phyloP scores from a whole-genome alignment of 495 filamentous ascomycete genomes.

The Aspergillus avenaceus region DNA sequence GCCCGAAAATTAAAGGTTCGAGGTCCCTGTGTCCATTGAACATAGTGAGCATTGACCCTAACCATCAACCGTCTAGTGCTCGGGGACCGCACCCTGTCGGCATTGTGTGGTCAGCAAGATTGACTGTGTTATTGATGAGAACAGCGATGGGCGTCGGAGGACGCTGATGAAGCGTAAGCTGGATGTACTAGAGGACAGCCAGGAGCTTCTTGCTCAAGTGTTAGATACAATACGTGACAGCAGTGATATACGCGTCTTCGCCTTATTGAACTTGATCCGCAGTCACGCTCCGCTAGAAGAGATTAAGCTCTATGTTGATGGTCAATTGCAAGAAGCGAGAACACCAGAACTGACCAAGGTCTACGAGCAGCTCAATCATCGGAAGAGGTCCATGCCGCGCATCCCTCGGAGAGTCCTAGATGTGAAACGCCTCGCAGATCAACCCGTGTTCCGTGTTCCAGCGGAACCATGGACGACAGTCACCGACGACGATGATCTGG shows the following conservation, averaged over 20 bases:
- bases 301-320: background rate
- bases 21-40: too few relatives aligned
- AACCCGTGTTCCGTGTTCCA: background rate
- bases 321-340: background rate
- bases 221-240: background rate
- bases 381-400: background rate
- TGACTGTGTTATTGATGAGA: background rate
- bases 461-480: background rate
- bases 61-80: background rate
- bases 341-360: background rate
- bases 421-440: background rate
- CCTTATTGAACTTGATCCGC: background rate
- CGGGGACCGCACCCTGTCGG: background rate
- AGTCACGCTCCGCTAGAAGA: background rate
- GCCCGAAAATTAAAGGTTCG: too few relatives aligned
- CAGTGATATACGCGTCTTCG: background rate
- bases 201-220: background rate
- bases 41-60: too few relatives aligned
- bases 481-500: background rate
- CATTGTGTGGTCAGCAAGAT: background rate
- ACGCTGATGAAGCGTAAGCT: background rate
- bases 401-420: background rate
- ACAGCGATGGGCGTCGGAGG: background rate
- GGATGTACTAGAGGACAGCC: background rate
- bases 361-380: background rate